These are phyloP conservation scores for Xylariaceae sp. DNA, from an alignment of 2,329 filamentous ascomycete species.

Conservation along the genomic window DNA sequence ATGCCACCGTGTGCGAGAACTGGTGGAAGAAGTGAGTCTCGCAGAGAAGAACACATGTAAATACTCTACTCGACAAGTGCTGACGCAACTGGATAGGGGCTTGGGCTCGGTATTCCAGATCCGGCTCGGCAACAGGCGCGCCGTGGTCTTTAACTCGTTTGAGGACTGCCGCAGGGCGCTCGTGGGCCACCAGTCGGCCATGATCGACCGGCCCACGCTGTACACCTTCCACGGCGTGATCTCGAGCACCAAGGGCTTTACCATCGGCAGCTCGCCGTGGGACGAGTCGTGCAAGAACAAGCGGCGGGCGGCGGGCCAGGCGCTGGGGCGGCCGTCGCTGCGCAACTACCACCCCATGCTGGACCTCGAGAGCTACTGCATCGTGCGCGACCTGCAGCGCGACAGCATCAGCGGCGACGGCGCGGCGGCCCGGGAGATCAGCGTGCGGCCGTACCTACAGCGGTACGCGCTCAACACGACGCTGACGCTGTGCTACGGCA, in stretches of 20 bases:
- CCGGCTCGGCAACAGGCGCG: conserved; percentile 42
- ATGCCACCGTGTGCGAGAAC: conserved; percentile 42
- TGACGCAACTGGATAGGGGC: conserved; percentile 1
- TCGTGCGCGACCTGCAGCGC: conserved; percentile 36
- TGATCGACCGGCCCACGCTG: conserved; percentile 42
- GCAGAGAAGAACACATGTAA: not conserved
- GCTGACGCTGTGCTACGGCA: conserved; percentile 46
- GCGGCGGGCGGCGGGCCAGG: conserved; percentile 41
- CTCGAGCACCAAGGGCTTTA: conserved; percentile 44
- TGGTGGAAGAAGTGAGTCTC: conserved; percentile 38
- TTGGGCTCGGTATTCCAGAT: conserved; percentile 43
- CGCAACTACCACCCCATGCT: conserved; percentile 44
- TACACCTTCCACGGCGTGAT: conserved; percentile 49
- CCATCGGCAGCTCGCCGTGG: conserved; percentile 46
- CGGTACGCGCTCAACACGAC: conserved; percentile 47
- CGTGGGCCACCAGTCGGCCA: conserved; percentile 39
- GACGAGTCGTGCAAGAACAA: conserved; percentile 46
- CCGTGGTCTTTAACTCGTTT: conserved; percentile 46
- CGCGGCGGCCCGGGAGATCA: conserved; percentile 32
- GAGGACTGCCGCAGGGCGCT: conserved; percentile 44
- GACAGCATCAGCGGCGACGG: conserved; percentile 32
- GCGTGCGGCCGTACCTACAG: conserved; percentile 43
- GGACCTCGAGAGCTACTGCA: conserved; percentile 44
- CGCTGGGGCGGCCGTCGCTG: conserved; percentile 37
- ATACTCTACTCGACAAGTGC: not conserved